Conservation (phyloP, 169 alveolate genomes). For the Plasmodium sp. region DNA sequence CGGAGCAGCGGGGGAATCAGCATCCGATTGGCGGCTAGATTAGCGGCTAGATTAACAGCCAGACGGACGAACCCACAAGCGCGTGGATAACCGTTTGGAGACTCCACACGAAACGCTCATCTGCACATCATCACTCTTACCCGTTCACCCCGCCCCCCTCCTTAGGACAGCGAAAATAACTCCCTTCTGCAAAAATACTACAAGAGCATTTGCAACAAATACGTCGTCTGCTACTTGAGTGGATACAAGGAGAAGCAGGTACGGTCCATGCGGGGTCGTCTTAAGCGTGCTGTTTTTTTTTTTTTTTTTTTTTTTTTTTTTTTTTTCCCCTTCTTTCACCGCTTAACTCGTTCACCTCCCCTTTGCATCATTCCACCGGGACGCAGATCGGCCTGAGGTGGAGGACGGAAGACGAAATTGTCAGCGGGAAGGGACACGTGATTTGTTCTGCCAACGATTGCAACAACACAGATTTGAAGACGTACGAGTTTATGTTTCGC, state of each 20-base stretch:
- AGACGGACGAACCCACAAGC: neutral
- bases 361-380: neutral
- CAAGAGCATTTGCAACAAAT: slow-evolving; percentile 49
- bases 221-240: slow-evolving; percentile 47
- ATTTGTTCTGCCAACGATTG: slow-evolving; percentile 62
- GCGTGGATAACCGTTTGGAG: neutral
- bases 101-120: neutral
- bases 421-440: slow-evolving; percentile 55
- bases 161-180: slow-evolving; percentile 32
- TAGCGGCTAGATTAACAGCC: neutral
- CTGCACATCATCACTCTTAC: neutral
- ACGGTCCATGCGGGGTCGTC: neutral
- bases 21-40: too few relatives aligned
- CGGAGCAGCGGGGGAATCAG: too few relatives aligned
- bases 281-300: neutral
- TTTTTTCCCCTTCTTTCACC: neutral
- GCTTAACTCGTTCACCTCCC: neutral
- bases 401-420: slow-evolving; percentile 73
- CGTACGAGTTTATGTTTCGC: slow-evolving; percentile 44
- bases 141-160: neutral
- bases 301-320: neutral
- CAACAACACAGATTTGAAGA: slow-evolving; percentile 28
- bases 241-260: slow-evolving; percentile 35
- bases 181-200: slow-evolving; percentile 68
- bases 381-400: slow-evolving; percentile 65